Evolutionary conservation across 2,329 filamentous ascomycete species (phyloP).

Genomic region (Pezicula rhizophila): DNA sequence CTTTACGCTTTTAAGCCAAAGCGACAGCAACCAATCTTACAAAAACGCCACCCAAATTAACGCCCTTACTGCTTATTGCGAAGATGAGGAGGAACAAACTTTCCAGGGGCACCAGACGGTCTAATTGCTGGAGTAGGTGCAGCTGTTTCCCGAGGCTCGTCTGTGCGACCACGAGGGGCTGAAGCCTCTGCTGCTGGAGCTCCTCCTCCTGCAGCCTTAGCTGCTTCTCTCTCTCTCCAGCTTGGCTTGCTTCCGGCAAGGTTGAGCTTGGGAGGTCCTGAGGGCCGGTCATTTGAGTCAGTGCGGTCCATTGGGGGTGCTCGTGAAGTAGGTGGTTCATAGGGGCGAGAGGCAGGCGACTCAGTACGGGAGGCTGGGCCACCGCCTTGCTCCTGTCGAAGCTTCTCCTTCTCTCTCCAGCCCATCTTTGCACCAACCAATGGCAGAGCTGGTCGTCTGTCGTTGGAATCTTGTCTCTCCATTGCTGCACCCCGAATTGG

Average conservation of each 20-base stretch:
- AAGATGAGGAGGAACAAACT: conserved; percentile 50
- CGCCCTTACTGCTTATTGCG: conserved; percentile 27
- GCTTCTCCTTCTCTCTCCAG: conserved; percentile 69
- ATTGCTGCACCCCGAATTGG: conserved; percentile 36
- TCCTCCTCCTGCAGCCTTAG: conserved; percentile 33
- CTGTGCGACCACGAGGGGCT: conserved; percentile 39
- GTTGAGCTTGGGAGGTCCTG: conserved; percentile 47
- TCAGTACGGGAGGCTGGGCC: conserved; percentile 17
- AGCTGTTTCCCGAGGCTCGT: conserved; percentile 32
- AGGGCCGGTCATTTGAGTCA: conserved; percentile 37
- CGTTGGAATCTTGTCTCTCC: conserved; percentile 43
- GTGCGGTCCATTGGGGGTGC: conserved; percentile 30
- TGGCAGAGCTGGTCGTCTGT: conserved; percentile 53
- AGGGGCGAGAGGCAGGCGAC: conserved; percentile 1
- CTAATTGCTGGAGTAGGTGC: conserved; percentile 37
- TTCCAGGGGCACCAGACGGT: conserved; percentile 47
- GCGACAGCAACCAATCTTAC: conserved; percentile 11
- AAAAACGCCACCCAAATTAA: background rate
- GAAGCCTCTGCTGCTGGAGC: conserved; percentile 18
- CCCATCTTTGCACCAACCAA: conserved; percentile 57
- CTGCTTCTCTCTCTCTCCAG: conserved; percentile 56
- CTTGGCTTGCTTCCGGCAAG: conserved; percentile 42
- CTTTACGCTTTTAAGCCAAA: conserved; percentile 6
- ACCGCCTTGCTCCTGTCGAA: conserved; percentile 30
- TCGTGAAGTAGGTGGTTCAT: conserved; percentile 14